Conservation (phyloP, 1,139 yeast species). For the Casaregolazyma suthepensis region DNA sequence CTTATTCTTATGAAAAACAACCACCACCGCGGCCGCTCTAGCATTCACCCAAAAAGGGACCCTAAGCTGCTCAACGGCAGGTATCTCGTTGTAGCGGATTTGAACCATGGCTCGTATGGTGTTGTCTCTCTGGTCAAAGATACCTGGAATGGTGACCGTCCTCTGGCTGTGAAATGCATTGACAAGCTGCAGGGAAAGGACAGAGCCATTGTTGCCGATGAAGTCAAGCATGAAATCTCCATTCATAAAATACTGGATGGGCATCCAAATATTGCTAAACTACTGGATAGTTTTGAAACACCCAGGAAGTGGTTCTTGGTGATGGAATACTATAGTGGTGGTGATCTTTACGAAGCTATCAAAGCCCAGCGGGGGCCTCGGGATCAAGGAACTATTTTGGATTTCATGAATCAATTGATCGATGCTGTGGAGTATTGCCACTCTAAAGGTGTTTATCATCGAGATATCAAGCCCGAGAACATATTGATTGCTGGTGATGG, state of each 20-base stretch:
- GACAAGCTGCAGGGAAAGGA: constrained; percentile 23
- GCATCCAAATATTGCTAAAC: constrained; percentile 49
- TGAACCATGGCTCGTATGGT: constrained; percentile 93
- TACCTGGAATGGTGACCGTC: constrained; percentile 39
- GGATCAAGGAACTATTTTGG: constrained; percentile 54
- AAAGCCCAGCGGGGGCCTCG: constrained; percentile 71
- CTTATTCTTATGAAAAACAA: background rate
- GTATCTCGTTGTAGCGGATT: constrained; percentile 66
- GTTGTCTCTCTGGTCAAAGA: constrained; percentile 85
- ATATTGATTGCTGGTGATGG: constrained; percentile 65
- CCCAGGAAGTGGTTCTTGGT: constrained; percentile 47
- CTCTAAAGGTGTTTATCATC: constrained; percentile 63
- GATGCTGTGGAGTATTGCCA: constrained; percentile 79
- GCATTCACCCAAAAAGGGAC: background rate
- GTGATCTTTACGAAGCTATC: constrained; percentile 91
- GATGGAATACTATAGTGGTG: constrained; percentile 83
- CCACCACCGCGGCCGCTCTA: background rate
- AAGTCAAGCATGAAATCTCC: constrained; percentile 72
- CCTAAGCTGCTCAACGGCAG: constrained; percentile 36
- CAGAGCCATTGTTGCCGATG: constrained; percentile 30
- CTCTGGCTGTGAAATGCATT: constrained; percentile 84
- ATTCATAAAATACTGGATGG: constrained; percentile 58
- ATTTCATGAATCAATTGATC: constrained; percentile 68
- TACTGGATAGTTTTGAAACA: constrained; percentile 73
- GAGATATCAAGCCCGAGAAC: constrained; percentile 89